Percentiles rank a stretch among this genome's conserved stretches.
Evolutionary conservation across 225 moss, liverwort and hornwort species (phyloP).

Genomic region (Marchantia paleacea): DNA sequence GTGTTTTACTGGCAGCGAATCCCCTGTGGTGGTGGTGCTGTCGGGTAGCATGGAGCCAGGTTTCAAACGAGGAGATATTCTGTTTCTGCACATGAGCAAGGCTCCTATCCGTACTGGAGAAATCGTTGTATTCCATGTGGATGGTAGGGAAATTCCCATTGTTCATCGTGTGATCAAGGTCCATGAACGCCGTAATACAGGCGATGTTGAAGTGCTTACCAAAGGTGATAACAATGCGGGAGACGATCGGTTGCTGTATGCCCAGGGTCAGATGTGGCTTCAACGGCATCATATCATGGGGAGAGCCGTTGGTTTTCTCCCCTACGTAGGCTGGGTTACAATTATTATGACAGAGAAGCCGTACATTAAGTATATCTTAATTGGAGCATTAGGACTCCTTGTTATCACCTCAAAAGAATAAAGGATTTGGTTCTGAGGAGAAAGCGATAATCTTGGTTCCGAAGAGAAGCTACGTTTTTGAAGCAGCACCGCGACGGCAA

Average conservation of each 20-base stretch:
- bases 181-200: conserved; percentile 37
- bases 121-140: conserved; percentile 95
- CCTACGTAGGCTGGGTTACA: conserved; percentile 98
- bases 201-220: conserved; percentile 50
- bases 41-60: conserved; percentile 99
- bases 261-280: conserved; percentile 90
- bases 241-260: conserved; percentile 94
- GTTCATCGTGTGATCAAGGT: conserved; percentile 61
- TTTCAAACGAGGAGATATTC: conserved; percentile 92
- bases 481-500: not conserved
- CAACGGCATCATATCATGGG: conserved; percentile 97
- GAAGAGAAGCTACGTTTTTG: not conserved
- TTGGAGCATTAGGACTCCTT: conserved; percentile 90
- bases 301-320: conserved; percentile 94
- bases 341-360: conserved; percentile 99
- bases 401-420: conserved; percentile 94
- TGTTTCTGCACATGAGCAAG: conserved; percentile 93
- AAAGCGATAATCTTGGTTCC: not conserved
- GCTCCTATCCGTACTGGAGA: conserved; percentile 94
- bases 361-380: conserved; percentile 93
- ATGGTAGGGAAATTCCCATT: conserved; percentile 61
- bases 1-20: conserved; percentile 98
- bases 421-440: not conserved
- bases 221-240: conserved; percentile 84
- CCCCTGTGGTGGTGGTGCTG: conserved; percentile 96